Percentiles rank a stretch among this genome's conserved stretches.
These are phyloP conservation scores for Blastomyces percursus DNA, from an alignment of 2,329 filamentous ascomycete species.

Conservation along the genomic window DNA sequence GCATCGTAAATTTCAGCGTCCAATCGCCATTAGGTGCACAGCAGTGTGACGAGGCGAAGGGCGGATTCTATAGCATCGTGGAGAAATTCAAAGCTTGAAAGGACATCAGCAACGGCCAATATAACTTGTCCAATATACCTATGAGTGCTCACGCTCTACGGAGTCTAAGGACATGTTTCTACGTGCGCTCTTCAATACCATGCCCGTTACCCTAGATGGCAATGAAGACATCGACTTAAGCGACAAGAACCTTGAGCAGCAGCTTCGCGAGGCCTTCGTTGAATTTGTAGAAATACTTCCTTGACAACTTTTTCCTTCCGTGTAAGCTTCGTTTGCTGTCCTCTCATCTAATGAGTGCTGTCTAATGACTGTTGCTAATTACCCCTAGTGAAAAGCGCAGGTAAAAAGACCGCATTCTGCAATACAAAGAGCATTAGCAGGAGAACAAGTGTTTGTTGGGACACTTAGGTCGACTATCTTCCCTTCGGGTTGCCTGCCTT, in stretches of 20 bases:
- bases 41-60: not conserved
- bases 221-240: not conserved
- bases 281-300: constrained; percentile 12
- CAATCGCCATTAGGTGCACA: not conserved
- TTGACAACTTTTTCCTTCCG: constrained; percentile 13
- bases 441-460: constrained; percentile 3
- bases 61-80: not conserved
- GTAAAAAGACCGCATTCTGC: constrained; percentile 8
- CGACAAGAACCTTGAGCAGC: not conserved
- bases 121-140: constrained; percentile 3
- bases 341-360: not conserved
- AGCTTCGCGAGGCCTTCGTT: not conserved
- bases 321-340: constrained; percentile 5
- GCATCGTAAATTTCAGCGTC: not conserved
- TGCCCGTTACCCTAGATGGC: constrained; percentile 1
- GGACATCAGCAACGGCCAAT: not conserved
- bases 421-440: constrained; percentile 6
- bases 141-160: constrained; percentile 11
- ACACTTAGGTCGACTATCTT: constrained; percentile 11
- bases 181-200: constrained; percentile 3
- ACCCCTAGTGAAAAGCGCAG: constrained; percentile 10
- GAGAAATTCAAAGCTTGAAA: not conserved
- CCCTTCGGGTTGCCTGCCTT: constrained; percentile 11
- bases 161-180: constrained; percentile 7
- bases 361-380: not conserved